A percentile compares a stretch with the other conserved stretches of the same genome.
phyloP scores from a whole-genome alignment of 345 rosid species.

The Microcos paniculata region DNA sequence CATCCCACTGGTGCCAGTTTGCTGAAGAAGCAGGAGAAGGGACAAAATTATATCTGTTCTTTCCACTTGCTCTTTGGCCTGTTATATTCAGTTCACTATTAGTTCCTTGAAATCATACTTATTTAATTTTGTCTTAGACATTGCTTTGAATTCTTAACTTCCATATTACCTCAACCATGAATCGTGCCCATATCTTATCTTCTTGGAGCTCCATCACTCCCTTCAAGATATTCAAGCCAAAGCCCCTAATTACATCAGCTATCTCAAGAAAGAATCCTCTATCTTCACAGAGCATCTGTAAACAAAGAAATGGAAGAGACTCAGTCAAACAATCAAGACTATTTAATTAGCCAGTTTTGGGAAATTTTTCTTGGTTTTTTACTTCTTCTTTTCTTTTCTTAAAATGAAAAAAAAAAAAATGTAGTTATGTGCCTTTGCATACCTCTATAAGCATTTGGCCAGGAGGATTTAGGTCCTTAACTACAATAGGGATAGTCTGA shows the following conservation, averaged over 20 bases:
- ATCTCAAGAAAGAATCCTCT: constrained; percentile 79
- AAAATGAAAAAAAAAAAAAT: background rate
- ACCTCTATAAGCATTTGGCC: constrained; percentile 95
- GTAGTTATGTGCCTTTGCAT: background rate
- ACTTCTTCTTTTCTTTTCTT: background rate
- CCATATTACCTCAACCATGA: constrained; percentile 68
- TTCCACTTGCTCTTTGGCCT: constrained; percentile 60
- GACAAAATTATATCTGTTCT: constrained; percentile 80
- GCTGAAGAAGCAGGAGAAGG: constrained; percentile 68
- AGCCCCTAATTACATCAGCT: constrained; percentile 62
- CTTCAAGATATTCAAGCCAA: constrained; percentile 75
- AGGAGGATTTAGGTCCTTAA: constrained; percentile 66
- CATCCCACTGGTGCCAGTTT: constrained; percentile 27
- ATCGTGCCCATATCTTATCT: constrained; percentile 73
- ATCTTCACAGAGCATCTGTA: constrained; percentile 85
- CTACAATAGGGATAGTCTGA: constrained; percentile 66
- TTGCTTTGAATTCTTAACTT: background rate
- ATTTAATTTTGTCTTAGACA: background rate
- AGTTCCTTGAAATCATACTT: constrained; percentile 2
- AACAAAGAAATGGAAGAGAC: background rate
- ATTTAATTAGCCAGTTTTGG: background rate
- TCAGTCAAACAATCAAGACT: background rate
- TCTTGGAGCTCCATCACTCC: constrained; percentile 73
- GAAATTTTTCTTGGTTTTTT: background rate
- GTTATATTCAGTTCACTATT: constrained; percentile 22